phyloP scores from a whole-genome alignment of 768 basidiomycete species.

The Leucocoprinus leucothites region DNA sequence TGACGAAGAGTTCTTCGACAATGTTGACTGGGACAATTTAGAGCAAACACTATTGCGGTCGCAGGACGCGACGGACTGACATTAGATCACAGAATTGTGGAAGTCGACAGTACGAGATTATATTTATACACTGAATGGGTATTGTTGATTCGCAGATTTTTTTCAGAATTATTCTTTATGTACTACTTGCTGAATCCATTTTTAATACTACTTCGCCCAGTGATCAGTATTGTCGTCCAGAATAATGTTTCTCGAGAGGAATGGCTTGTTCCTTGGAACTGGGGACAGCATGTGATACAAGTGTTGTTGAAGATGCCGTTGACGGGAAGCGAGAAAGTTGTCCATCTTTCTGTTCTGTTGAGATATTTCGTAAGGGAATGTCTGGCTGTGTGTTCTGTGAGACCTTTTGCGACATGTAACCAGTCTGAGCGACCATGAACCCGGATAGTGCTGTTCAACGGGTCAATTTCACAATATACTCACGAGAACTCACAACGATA shows the following conservation, averaged over 20 bases:
- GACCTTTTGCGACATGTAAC: conserved; percentile 3
- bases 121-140: too few species aligned
- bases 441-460: conserved; percentile 5
- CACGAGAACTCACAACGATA: not conserved
- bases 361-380: not conserved
- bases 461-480: not conserved
- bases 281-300: not conserved
- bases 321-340: not conserved
- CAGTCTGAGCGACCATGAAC: conserved; percentile 5
- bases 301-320: not conserved
- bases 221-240: too few species aligned
- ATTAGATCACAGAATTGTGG: not conserved
- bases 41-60: conserved; percentile 23
- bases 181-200: too few species aligned
- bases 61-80: not conserved
- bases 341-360: not conserved
- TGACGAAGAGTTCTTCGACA: conserved; percentile 38
- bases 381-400: too few species aligned
- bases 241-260: too few species aligned
- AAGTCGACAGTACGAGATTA: too few species aligned
- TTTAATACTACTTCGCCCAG: too few species aligned
- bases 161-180: too few species aligned
- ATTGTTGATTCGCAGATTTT: too few species aligned
- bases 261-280: not conserved
- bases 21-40: conserved; percentile 28